These are phyloP conservation scores for Parastagonospora nodorum DNA, from an alignment of 2,329 filamentous ascomycete species.

Conservation along the genomic window DNA sequence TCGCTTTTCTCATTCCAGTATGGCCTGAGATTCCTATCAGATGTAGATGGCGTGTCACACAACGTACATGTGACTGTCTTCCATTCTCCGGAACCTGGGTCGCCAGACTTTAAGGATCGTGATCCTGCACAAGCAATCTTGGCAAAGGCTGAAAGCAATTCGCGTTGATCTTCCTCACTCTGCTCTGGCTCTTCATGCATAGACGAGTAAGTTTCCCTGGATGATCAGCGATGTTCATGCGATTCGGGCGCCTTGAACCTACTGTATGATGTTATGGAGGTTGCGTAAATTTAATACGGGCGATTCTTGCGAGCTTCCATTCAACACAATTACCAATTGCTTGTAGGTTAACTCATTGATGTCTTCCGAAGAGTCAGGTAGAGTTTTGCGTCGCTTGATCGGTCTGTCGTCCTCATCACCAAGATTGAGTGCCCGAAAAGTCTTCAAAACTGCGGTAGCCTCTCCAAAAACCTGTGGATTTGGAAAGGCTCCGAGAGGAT, in stretches of 20 bases:
- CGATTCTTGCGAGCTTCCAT: constrained; percentile 28
- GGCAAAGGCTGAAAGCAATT: constrained; percentile 34
- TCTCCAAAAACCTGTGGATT: constrained; percentile 29
- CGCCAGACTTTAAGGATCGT: constrained; percentile 18
- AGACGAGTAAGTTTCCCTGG: constrained; percentile 32
- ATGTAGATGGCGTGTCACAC: constrained; percentile 24
- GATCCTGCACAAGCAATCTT: constrained; percentile 44
- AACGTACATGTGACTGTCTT: constrained; percentile 23
- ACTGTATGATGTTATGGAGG: constrained; percentile 34
- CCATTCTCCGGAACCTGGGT: constrained; percentile 12
- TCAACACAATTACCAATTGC: constrained; percentile 26
- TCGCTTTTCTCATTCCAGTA: constrained; percentile 31
- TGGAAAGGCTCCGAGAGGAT: constrained; percentile 24
- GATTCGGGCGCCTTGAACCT: constrained; percentile 7
- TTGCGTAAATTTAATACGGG: constrained; percentile 25
- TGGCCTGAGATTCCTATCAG: constrained; percentile 2
- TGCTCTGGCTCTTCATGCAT: constrained; percentile 18
- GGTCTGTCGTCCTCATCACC: constrained; percentile 27
- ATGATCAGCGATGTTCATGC: not conserved
- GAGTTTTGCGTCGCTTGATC: constrained; percentile 34
- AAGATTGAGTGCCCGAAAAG: constrained; percentile 23
- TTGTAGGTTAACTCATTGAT: constrained; percentile 20
- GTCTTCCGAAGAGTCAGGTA: constrained; percentile 17
- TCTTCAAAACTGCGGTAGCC: constrained; percentile 14
- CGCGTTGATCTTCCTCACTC: constrained; percentile 24